Evolutionary conservation across 2,329 filamentous ascomycete genomes (phyloP).

Genomic region (Aspergillus sp.): DNA sequence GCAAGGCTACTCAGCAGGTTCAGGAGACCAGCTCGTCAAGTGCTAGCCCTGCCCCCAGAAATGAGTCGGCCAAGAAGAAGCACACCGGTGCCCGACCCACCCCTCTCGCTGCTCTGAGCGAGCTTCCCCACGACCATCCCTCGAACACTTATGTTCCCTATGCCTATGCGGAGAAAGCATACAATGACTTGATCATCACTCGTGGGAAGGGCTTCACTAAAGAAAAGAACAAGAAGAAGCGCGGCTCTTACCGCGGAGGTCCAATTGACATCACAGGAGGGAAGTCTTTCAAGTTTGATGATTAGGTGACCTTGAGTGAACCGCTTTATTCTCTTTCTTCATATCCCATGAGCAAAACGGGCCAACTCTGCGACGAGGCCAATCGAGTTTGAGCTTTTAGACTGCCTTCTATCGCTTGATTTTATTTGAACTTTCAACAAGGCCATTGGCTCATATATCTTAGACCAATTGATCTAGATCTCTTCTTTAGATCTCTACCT

Average conservation of each 20-base stretch:
- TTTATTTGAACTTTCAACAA: not conserved
- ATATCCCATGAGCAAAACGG: conserved; percentile 6
- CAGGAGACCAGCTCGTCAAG: conserved; percentile 45
- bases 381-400: not conserved
- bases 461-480: conserved; percentile 10
- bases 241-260: conserved; percentile 85
- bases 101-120: conserved; percentile 72
- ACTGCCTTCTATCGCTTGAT: not conserved
- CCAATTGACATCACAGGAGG: conserved; percentile 75
- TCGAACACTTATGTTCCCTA: conserved; percentile 81
- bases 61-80: conserved; percentile 30
- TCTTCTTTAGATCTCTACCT: conserved; percentile 10
- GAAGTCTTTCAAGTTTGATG: conserved; percentile 92
- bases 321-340: conserved; percentile 2
- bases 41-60: conserved; percentile 41
- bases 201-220: conserved; percentile 98
- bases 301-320: conserved; percentile 46
- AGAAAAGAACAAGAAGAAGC: conserved; percentile 99
- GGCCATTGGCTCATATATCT: conserved; percentile 5
- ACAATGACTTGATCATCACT: conserved; percentile 82
- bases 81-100: conserved; percentile 54
- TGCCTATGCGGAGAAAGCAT: conserved; percentile 83
- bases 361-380: not conserved
- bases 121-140: conserved; percentile 62
- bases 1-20: conserved; percentile 20